phyloP scores from a whole-genome alignment of 495 filamentous ascomycete genomes.

The Sphaerosporella brunnea region DNA sequence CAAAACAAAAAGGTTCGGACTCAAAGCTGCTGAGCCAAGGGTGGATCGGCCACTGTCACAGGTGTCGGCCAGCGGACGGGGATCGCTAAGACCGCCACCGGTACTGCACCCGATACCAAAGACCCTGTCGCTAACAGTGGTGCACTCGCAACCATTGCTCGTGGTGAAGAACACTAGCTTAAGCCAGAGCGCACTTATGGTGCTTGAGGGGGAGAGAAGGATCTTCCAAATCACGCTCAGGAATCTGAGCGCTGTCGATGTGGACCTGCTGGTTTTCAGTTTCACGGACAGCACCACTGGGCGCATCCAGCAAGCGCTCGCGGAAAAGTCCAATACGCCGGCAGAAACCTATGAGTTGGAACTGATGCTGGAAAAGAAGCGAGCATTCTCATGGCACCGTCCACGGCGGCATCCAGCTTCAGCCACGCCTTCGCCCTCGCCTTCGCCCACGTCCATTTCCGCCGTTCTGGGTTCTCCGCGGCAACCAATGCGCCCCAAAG shows the following conservation, averaged over 20 bases:
- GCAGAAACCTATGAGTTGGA: slow-evolving; percentile 74
- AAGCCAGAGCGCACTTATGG: slow-evolving; percentile 73
- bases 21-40: slow-evolving; percentile 40
- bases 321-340: slow-evolving; percentile 53
- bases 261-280: slow-evolving; percentile 70
- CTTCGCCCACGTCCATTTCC: not conserved
- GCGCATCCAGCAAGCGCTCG: slow-evolving; percentile 54
- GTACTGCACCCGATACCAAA: slow-evolving; percentile 28
- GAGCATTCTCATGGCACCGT: slow-evolving; percentile 48
- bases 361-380: slow-evolving; percentile 53
- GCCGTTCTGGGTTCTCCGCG: no score
- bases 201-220: slow-evolving; percentile 69
- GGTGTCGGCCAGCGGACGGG: slow-evolving; percentile 16
- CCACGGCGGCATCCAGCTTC: slow-evolving; percentile 30
- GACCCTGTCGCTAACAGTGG: slow-evolving; percentile 47
- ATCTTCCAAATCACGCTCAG: slow-evolving; percentile 62
- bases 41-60: slow-evolving; percentile 40
- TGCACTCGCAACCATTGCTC: slow-evolving; percentile 58
- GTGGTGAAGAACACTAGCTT: slow-evolving; percentile 57
- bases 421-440: no score
- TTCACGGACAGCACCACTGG: slow-evolving; percentile 76
- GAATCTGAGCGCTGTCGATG: slow-evolving; percentile 52
- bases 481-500: not conserved
- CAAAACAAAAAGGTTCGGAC: slow-evolving; percentile 58
- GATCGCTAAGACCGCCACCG: slow-evolving; percentile 9